Evolutionary conservation across 2,329 filamentous ascomycete species (phyloP).

Genomic region (Alternaria ethzedia): DNA sequence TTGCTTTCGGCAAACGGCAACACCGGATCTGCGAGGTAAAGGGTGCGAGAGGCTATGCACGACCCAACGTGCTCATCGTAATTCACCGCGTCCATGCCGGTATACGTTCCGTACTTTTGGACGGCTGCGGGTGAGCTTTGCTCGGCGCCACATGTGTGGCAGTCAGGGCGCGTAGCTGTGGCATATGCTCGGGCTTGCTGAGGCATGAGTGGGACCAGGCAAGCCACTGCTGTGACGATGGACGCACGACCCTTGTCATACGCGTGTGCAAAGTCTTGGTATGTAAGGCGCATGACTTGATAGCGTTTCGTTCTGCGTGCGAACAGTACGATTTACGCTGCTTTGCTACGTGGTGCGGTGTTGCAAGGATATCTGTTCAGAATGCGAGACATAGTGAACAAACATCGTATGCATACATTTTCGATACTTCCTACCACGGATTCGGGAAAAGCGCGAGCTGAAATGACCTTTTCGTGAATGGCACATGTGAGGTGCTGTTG

Average conservation of each 20-base stretch:
- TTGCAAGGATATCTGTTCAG: neutral
- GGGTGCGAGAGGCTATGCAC: neutral
- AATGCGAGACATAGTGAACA: neutral
- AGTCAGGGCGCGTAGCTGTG: neutral
- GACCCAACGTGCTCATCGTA: constrained; percentile 1
- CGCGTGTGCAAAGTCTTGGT: constrained; percentile 29
- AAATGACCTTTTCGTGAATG: neutral
- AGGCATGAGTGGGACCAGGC: constrained; percentile 7
- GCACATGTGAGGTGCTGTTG: constrained; percentile 12
- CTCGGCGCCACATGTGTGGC: constrained; percentile 25
- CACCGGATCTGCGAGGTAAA: constrained; percentile 3
- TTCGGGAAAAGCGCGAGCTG: neutral
- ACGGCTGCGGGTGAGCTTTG: neutral
- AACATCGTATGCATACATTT: neutral
- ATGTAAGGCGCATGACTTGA: constrained; percentile 23
- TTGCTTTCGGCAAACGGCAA: constrained; percentile 9
- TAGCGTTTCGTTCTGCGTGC: neutral
- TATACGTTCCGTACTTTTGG: neutral
- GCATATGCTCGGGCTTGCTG: neutral
- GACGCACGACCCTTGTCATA: constrained; percentile 15
- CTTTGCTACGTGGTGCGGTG: neutral
- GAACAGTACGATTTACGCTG: neutral
- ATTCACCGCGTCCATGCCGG: neutral
- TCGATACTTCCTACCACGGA: neutral
- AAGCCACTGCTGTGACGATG: constrained; percentile 19